These are phyloP conservation scores for Hypoxylon intermedium DNA, from an alignment of 495 filamentous ascomycete species.

Conservation along the genomic window DNA sequence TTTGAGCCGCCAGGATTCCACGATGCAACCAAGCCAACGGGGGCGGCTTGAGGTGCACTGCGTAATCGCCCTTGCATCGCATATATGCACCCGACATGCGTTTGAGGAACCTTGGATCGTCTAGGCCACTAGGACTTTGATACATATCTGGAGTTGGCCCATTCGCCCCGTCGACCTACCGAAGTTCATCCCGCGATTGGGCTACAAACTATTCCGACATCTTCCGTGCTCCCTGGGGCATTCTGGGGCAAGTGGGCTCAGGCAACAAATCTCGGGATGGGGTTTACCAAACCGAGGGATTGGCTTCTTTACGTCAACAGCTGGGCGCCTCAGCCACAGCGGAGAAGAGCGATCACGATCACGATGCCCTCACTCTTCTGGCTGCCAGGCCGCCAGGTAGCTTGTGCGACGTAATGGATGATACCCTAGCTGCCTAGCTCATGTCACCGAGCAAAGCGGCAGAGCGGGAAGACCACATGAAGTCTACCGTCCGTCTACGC, in stretches of 20 bases:
- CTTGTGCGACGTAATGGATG: conserved; percentile 25
- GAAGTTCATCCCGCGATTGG: conserved; percentile 42
- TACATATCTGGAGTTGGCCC: conserved; percentile 6
- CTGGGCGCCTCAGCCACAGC: conserved; percentile 22
- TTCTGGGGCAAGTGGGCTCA: conserved; percentile 11
- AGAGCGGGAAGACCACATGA: conserved; percentile 18
- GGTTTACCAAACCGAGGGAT: conserved; percentile 11
- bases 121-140: conserved; percentile 7
- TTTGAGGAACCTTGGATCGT: conserved; percentile 13
- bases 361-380: conserved; percentile 18
- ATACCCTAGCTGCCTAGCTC: background rate
- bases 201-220: conserved; percentile 26
- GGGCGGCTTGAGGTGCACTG: conserved; percentile 29
- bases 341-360: conserved; percentile 20
- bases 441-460: conserved; percentile 17
- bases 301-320: conserved; percentile 29
- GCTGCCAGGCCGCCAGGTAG: no score
- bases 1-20: conserved; percentile 34
- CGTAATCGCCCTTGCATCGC: conserved; percentile 39
- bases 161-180: conserved; percentile 24
- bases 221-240: conserved; percentile 22
- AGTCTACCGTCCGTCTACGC: background rate
- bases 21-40: conserved; percentile 18
- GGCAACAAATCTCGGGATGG: conserved; percentile 7
- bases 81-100: conserved; percentile 33